Conservation (phyloP, 2,329 filamentous ascomycete genomes). For the Talaromyces rugulosus region DNA sequence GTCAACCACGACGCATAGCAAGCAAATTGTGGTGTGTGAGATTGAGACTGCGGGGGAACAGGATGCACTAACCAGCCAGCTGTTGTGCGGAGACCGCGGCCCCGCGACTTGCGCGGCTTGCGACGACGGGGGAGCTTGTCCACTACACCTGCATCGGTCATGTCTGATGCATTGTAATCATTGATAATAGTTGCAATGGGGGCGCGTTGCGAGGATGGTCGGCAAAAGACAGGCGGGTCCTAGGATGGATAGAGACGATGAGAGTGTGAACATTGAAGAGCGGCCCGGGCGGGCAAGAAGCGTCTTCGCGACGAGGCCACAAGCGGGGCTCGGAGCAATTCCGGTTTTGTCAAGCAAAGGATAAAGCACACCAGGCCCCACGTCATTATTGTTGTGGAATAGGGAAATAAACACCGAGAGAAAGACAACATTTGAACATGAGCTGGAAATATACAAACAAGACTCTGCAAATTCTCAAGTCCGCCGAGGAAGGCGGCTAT, state of each 20-base stretch:
- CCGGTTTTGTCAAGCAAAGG: not conserved
- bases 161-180: too few relatives aligned
- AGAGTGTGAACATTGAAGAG: too few relatives aligned
- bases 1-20: not conserved
- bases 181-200: too few relatives aligned
- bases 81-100: constrained; percentile 5
- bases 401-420: not conserved
- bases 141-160: not conserved
- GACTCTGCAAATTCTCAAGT: not conserved
- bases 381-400: too few relatives aligned
- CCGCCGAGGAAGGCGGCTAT: not conserved
- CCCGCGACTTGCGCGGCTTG: constrained; percentile 2
- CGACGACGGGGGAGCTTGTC: not conserved
- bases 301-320: too few relatives aligned
- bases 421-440: not conserved
- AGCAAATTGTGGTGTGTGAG: too few relatives aligned
- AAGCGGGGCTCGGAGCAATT: too few relatives aligned
- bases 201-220: too few relatives aligned
- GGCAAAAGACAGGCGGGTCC: too few relatives aligned
- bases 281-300: too few relatives aligned
- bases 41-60: not conserved
- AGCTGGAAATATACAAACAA: not conserved
- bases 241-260: too few relatives aligned
- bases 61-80: not conserved
- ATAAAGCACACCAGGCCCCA: not conserved